phyloP scores from a whole-genome alignment of 1,284 basidiomycete species.

The Cutaneotrichosporon cavernicola region DNA sequence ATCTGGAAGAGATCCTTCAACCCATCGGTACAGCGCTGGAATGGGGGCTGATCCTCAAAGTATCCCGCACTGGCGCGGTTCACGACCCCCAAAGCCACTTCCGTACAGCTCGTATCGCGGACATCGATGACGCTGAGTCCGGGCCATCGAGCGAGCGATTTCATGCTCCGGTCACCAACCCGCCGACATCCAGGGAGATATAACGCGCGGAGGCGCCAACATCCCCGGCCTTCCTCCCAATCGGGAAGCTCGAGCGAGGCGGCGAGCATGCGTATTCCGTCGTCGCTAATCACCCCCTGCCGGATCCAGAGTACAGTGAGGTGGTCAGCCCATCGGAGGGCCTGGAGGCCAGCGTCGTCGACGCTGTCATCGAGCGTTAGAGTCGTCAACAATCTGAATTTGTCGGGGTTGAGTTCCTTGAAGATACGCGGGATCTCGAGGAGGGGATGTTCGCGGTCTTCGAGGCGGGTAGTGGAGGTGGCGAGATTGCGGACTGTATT shows the following conservation, averaged over 20 bases:
- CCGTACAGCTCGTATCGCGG: conserved; percentile 42
- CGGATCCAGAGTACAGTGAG: conserved; percentile 41
- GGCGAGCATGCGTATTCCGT: conserved; percentile 36
- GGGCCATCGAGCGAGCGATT: conserved; percentile 38
- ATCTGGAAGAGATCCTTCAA: conserved; percentile 33
- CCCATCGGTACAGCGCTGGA: conserved; percentile 39
- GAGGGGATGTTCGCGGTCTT: conserved; percentile 35
- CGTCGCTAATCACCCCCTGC: conserved; percentile 33
- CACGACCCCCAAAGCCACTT: conserved; percentile 30
- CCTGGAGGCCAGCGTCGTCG: conserved; percentile 32
- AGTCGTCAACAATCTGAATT: conserved; percentile 36
- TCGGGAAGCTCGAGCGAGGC: conserved; percentile 24
- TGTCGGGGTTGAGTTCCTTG: conserved; percentile 5
- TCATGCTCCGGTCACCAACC: conserved; percentile 36
- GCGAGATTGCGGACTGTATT: conserved; percentile 27
- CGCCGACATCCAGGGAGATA: conserved; percentile 28
- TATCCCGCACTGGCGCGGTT: conserved; percentile 29
- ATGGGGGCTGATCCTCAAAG: conserved; percentile 34
- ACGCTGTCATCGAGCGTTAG: conserved; percentile 37
- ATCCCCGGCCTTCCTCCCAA: conserved; percentile 23
- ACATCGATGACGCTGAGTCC: conserved; percentile 42
- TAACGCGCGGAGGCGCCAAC: conserved; percentile 37
- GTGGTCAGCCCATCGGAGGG: conserved; percentile 36
- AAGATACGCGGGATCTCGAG: conserved; percentile 34
- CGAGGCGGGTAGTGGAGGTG: conserved; percentile 17